Evolutionary conservation across 768 basidiomycete genomes (phyloP), one percentile per base, ranked within the genome.

Genomic region (Tephrocybe sp.): DNA sequence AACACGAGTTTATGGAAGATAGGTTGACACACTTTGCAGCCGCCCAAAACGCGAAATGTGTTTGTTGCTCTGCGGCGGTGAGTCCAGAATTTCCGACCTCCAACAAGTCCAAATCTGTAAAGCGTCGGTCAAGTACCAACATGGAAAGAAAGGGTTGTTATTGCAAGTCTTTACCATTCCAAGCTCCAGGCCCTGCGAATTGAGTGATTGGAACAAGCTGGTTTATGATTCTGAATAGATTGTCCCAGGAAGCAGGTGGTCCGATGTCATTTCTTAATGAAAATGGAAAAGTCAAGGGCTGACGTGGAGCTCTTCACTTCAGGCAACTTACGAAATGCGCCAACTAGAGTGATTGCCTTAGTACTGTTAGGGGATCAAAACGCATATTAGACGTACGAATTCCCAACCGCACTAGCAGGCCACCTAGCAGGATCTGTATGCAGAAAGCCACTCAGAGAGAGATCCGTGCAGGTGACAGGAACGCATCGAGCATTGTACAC

Each of bases 1-100:
- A 21, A 3, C n/a, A 19, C 21, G 12, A 19, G 12, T 5, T 9
- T 12, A 37, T 37, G 36, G 36, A 24, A 39, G 21, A 15, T 44
- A 24, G 6, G 8, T 34, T 5, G 27, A 56, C 60, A 24, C 34
- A 73, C 70, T 81, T 81, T 8, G 69, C 69, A 15, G 78, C 74
- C 3, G 77, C 77, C 78, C 79, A 82, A 41, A 81, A 75, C 1
- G 73, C 72, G 37, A 80, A 79, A 50, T 82, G 73, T 5, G 69
- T 72, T 44, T 75, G 68, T 44, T 75, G 74, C 42, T 78, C 75
- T 2, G 61, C 65, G 11, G 53, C 51, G 0, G 75, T 75, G 27
- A 80, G 47, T 3, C 73, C 75, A 4, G 58, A 39, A 49, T 80
- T 79, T 5, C 79, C 78, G 16, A 80, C 78, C 56, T 79, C 76